Evolutionary conservation across 2,329 filamentous ascomycete species (phyloP), one percentile per base, ranked within the genome.

Genomic region (Diaporthe longicolla): DNA sequence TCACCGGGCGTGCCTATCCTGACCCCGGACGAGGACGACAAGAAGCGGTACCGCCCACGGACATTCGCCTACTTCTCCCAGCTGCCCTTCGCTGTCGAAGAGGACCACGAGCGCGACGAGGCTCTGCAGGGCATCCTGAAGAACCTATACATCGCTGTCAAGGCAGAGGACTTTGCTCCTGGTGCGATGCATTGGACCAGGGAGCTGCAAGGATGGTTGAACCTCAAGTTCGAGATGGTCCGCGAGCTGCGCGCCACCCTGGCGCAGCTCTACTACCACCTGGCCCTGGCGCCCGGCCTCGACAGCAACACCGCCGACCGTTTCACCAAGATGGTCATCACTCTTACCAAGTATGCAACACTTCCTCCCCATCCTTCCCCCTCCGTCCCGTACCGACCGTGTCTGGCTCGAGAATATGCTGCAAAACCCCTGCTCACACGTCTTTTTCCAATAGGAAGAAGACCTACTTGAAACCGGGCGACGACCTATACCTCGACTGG

Each of bases 161-260:
- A 95, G 81, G 93, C 97, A 4, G 95, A 98, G 77, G 97, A 99
- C 83, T 98, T 98, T 83, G 93, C 93, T 32, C 94, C 96, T 0
- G 97, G 97, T 45, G 97, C 96, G 37, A 88, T 98, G 75, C 96
- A 99, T 84, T 99, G 97, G 97, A 98, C 97, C 21, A 92, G 96
- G 78, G 97, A 99, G 89, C 92, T 99, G 63, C 92, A 95, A 81
- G 94, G 93, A 83, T 99, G 97, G 97, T 88, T 99, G 77, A 94
- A 93, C 71, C 91, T 99, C 83, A 99, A 99, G 87, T 99, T 99
- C 82, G 96, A 99, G 85, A 95, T 98, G 82, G 94, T 95, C 63
- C 91, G 94, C 79, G 92, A 93, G 81, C 92, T 95, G 78, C 90
- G 97, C 73, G 92, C 95, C 65, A 94, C 91, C 83, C 90, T 99